Conservation (phyloP, 139 green algal genomes). For the Astrephomene gubernaculifera region DNA sequence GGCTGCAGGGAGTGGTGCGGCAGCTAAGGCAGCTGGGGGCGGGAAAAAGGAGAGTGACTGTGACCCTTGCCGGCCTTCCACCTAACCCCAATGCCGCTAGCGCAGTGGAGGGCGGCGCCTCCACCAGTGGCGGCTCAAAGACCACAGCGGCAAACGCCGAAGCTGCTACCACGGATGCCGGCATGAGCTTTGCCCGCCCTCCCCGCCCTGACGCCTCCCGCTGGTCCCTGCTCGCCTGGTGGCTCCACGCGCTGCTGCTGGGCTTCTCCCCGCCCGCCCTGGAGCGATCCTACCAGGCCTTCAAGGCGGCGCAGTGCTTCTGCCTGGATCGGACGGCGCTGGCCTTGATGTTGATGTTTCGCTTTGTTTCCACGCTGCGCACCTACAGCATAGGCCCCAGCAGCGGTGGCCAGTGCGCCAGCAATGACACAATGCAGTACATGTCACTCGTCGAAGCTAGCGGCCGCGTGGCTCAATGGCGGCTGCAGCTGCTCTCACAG, state of each 20-base stretch:
- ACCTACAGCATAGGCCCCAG: background rate
- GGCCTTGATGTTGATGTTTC: background rate
- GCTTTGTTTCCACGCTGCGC: background rate
- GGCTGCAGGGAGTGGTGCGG: too few species aligned
- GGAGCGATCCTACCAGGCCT: slow-evolving; percentile 5
- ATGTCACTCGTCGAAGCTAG: background rate
- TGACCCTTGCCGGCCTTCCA: too few species aligned
- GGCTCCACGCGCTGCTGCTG: background rate
- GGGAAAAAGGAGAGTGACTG: background rate
- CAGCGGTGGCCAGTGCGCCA: background rate
- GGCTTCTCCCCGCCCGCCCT: background rate
- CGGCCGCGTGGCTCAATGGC: background rate
- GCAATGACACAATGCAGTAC: too few species aligned
- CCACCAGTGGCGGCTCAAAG: background rate
- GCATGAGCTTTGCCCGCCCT: too few species aligned
- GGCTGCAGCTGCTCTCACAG: background rate
- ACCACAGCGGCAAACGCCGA: background rate
- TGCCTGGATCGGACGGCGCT: background rate
- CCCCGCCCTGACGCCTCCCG: too few species aligned
- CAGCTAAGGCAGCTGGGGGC: background rate
- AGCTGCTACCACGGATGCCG: background rate
- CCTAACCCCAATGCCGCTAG: background rate
- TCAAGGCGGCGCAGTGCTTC: slow-evolving; percentile 6
- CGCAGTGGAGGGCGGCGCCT: too few species aligned
- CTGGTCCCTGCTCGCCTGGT: too few species aligned